Evolutionary conservation across 305 asterid species (phyloP).

Genomic region (Plantago coronopus): DNA sequence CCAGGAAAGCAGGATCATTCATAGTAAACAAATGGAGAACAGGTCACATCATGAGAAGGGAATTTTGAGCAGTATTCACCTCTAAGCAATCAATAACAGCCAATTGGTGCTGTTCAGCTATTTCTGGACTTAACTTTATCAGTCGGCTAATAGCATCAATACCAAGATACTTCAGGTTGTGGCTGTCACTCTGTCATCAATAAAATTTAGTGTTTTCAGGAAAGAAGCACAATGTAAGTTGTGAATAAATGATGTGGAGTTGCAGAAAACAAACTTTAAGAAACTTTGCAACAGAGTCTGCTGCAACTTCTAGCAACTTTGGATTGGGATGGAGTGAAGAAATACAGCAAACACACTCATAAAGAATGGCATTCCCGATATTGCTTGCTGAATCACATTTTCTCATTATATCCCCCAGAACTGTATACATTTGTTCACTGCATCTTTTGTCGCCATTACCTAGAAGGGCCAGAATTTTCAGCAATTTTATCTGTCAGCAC

Average conservation of each 20-base stretch:
- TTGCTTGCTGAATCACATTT: slow-evolving; percentile 82
- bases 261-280: slow-evolving; percentile 58
- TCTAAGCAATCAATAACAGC: slow-evolving; percentile 98
- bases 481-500: slow-evolving; percentile 71
- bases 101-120: slow-evolving; percentile 96
- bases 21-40: no score
- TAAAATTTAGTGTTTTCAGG: background rate
- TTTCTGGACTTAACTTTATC: slow-evolving; percentile 91
- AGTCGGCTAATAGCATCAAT: slow-evolving; percentile 96
- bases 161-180: slow-evolving; percentile 95
- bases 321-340: slow-evolving; percentile 89
- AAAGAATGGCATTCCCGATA: slow-evolving; percentile 92
- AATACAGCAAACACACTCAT: slow-evolving; percentile 89
- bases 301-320: slow-evolving; percentile 91
- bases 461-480: slow-evolving; percentile 77
- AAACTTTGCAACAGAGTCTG: slow-evolving; percentile 88
- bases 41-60: no score
- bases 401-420: slow-evolving; percentile 77
- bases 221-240: background rate
- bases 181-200: slow-evolving; percentile 87
- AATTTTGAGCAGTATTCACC: slow-evolving; percentile 36
- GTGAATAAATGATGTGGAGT: slow-evolving; percentile 12
- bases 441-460: slow-evolving; percentile 89
- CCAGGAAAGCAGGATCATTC: no score
- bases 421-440: slow-evolving; percentile 94